Evolutionary conservation across 2,329 filamentous ascomycete species (phyloP), one percentile per base, ranked within the genome.

Genomic region (Cladosporium halotolerans): DNA sequence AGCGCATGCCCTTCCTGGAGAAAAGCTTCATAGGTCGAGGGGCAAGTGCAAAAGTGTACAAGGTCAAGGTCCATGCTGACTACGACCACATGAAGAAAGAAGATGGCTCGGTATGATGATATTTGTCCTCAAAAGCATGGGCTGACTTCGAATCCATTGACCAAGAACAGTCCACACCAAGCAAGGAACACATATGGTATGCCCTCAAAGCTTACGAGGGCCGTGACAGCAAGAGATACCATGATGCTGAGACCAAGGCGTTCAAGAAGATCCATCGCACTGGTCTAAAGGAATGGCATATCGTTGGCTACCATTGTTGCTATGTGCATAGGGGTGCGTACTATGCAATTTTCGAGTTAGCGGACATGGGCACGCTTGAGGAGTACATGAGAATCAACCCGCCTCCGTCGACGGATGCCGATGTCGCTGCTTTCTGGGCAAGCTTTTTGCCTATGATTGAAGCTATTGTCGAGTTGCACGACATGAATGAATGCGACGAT

Each of bases 291-390:
- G 38, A 8, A 3, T 31, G 7, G 36, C 48, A 23, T 11, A 34
- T 70, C 9, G 63, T 69, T 14, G 50, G 52, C 3, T 67, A 64
- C 55, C 63, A 54, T 42, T 54, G 62, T 16, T 53, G 56, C 38
- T 64, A 59, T 45, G 60, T 51, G 11, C 62, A 68, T 40, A 55
- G 58, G 9, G 55, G 62, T 14, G 58, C 54, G 3, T 66, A 44
- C 53, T 66, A 70, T 53, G 60, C 71, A 4, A 46, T 72, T 6
- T 60, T 72, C 3, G 68, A 72, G 54, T 69, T 63, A 58, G 69
- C 69, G 3, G 62, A 70, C 36, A 52, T 59, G 16, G 68, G 69
- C 2, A 64, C 61, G 3, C 57, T 72, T 3, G 61, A 69, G 38
- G 54, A 68, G 6, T 70, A 61, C 48, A 66, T 70, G 51, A 11